These are phyloP conservation scores for Orbilia blumenaviensis DNA, from an alignment of 2,329 filamentous ascomycete species.

Conservation along the genomic window DNA sequence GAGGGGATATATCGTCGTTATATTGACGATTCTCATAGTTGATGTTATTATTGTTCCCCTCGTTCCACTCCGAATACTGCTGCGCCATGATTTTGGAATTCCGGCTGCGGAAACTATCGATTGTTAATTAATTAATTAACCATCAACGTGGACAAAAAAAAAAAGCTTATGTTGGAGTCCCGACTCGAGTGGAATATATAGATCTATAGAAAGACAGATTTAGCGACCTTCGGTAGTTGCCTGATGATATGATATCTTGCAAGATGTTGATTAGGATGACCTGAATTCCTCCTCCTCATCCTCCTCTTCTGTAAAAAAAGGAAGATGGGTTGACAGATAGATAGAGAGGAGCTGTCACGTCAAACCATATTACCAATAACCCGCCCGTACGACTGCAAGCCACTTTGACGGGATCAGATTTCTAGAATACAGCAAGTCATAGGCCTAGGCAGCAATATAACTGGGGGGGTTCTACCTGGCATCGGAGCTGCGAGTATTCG, in stretches of 20 bases:
- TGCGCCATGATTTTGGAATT: conserved; percentile 35
- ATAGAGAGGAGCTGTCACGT: conserved; percentile 40
- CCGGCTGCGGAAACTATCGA: background rate
- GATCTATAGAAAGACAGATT: background rate
- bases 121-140: background rate
- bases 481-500: background rate
- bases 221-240: background rate
- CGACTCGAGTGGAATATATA: conserved; percentile 44
- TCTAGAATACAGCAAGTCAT: conserved; percentile 24
- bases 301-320: background rate
- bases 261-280: conserved; percentile 10
- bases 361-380: conserved; percentile 42
- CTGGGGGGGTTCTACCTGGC: background rate
- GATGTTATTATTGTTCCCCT: conserved; percentile 15
- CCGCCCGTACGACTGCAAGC: conserved; percentile 28
- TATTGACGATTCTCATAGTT: conserved; percentile 15
- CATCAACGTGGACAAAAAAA: conserved; percentile 52
- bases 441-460: conserved; percentile 41
- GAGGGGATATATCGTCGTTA: conserved; percentile 33
- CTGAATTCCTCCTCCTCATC: background rate
- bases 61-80: conserved; percentile 44
- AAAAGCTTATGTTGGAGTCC: conserved; percentile 43
- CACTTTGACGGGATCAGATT: conserved; percentile 21
- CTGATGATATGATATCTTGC: too few relatives aligned
- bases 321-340: background rate